Evolutionary conservation across 23 red algal genomes (phyloP).

Genomic region (Gracilaria vermiculophylla): DNA sequence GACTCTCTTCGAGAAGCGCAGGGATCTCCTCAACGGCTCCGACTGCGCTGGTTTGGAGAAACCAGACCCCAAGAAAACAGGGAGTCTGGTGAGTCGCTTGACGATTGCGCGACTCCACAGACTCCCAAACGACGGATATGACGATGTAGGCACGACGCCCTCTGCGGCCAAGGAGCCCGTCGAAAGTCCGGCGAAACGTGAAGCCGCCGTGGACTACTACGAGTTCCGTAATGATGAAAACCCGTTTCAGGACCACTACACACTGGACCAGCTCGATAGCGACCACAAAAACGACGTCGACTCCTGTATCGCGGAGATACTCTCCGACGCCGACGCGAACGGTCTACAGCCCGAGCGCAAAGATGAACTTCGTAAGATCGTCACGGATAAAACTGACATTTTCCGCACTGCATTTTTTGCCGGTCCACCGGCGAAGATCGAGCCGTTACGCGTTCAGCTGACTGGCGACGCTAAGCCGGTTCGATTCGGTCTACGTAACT

Average conservation of each 20-base stretch:
- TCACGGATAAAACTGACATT: background rate
- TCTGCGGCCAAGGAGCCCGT: too few species aligned
- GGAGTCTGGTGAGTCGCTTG: background rate
- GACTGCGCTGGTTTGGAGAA: too few species aligned
- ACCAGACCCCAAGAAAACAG: too few species aligned
- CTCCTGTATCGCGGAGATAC: background rate
- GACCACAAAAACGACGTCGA: background rate
- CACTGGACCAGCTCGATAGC: background rate
- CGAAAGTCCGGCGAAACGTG: background rate
- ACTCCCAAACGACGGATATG: background rate
- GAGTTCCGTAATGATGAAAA: background rate
- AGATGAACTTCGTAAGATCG: background rate
- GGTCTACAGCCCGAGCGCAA: background rate
- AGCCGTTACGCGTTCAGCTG: background rate
- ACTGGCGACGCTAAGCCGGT: background rate
- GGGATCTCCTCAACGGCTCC: too few species aligned
- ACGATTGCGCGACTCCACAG: background rate
- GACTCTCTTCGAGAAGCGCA: background rate
- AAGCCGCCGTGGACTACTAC: background rate
- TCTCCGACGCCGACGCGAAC: background rate
- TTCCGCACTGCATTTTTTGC: background rate
- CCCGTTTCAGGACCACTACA: background rate
- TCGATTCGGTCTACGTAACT: background rate
- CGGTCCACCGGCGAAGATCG: background rate
- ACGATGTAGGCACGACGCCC: too few species aligned